Percentiles rank a stretch among this genome's conserved stretches.
Evolutionary conservation across 495 filamentous ascomycete genomes (phyloP).

Genomic region (Aspergillus indologenus): DNA sequence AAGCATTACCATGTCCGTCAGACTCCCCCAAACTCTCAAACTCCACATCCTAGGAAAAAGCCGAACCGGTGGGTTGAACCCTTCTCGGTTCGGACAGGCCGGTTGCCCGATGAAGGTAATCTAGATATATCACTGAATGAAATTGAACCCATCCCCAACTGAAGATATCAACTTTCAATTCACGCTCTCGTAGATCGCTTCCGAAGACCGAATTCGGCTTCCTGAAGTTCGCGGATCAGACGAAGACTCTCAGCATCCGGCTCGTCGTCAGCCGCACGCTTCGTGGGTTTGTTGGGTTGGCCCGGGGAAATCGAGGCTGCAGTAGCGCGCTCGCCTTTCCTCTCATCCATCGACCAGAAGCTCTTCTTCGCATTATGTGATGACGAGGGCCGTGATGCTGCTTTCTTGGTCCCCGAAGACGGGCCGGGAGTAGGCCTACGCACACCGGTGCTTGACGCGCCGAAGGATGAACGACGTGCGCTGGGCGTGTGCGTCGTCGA

Average conservation of each 20-base stretch:
- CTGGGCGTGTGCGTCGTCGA: slow-evolving; percentile 23
- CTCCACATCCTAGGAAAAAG: slow-evolving; percentile 19
- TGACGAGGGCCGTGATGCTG: slow-evolving; percentile 41
- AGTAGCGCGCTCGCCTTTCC: slow-evolving; percentile 28
- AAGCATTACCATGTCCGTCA: background rate
- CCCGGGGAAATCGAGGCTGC: slow-evolving; percentile 32
- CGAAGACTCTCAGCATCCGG: slow-evolving; percentile 53
- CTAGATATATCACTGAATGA: too few relatives aligned
- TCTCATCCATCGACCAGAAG: slow-evolving; percentile 35
- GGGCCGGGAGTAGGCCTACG: slow-evolving; percentile 34
- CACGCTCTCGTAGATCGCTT: slow-evolving; percentile 38
- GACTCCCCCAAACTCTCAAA: slow-evolving; percentile 14
- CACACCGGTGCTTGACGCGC: slow-evolving; percentile 16
- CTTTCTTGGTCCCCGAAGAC: slow-evolving; percentile 33
- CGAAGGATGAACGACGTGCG: slow-evolving; percentile 24
- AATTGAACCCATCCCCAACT: too few relatives aligned
- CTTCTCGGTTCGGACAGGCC: slow-evolving; percentile 10
- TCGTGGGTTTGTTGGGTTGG: slow-evolving; percentile 30
- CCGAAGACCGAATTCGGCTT: slow-evolving; percentile 57
- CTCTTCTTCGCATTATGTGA: slow-evolving; percentile 45
- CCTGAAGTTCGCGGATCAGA: slow-evolving; percentile 56
- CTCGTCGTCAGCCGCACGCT: slow-evolving; percentile 30
- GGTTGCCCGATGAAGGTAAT: slow-evolving; percentile 19
- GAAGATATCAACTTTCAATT: slow-evolving; percentile 6
- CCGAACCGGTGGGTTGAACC: slow-evolving; percentile 8